Evolutionary conservation across 345 rosid species (phyloP).

Genomic region (Salix koriyanagi): DNA sequence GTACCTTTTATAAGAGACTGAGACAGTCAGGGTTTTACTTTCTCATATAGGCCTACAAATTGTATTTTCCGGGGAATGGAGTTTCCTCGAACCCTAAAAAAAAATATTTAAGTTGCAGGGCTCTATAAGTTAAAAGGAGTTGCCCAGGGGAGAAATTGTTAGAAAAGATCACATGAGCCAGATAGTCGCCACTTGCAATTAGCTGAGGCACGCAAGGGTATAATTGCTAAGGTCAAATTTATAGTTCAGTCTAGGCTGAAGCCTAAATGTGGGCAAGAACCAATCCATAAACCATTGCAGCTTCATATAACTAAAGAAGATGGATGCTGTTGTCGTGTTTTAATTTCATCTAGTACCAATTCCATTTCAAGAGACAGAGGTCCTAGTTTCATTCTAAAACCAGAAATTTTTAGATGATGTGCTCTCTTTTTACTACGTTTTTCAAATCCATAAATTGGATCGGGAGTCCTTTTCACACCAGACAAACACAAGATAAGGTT

Average conservation of each 20-base stretch:
- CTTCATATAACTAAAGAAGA: background rate
- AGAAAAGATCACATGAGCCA: background rate
- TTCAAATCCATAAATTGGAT: background rate
- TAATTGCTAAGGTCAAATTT: background rate
- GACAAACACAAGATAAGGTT: constrained; percentile 68
- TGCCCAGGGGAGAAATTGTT: background rate
- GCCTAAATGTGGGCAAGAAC: background rate
- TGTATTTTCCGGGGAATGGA: no score
- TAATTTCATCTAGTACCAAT: background rate
- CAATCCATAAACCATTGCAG: background rate
- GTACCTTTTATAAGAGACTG: no score
- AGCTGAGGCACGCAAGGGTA: background rate
- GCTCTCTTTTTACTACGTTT: background rate
- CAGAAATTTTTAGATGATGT: background rate
- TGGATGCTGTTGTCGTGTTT: background rate
- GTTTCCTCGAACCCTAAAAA: no score
- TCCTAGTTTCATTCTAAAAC: background rate
- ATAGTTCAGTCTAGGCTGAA: background rate
- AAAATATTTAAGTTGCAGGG: background rate
- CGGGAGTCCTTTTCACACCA: constrained; percentile 38
- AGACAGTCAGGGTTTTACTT: no score
- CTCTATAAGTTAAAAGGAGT: background rate
- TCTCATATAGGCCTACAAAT: no score
- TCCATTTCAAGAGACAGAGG: background rate
- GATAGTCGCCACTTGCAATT: background rate